Percentiles rank a stretch among this genome's conserved stretches.
Evolutionary conservation across 148 eudicot genomes (phyloP).

Genomic region (Heliosperma pusillum): DNA sequence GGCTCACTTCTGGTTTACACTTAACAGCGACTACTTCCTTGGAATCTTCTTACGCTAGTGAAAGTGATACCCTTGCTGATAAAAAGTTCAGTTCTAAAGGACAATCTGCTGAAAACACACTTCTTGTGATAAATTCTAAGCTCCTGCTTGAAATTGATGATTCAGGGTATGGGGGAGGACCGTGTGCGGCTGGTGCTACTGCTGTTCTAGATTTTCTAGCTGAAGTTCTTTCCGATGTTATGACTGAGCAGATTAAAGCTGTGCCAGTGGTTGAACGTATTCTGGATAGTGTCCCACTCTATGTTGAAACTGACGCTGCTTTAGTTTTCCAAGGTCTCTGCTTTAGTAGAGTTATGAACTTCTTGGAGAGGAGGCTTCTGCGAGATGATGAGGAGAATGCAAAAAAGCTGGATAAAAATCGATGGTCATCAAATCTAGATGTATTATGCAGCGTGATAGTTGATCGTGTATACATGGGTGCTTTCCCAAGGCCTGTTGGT

Average conservation of each 20-base stretch:
- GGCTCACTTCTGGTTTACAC: constrained; percentile 50
- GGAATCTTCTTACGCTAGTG: constrained; percentile 53
- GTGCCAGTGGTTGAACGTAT: constrained; percentile 65
- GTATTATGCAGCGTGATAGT: constrained; percentile 81
- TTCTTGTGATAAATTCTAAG: constrained; percentile 49
- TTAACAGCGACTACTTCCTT: constrained; percentile 47
- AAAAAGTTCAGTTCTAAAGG: constrained; percentile 51
- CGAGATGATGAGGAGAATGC: constrained; percentile 97
- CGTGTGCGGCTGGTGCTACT: constrained; percentile 91
- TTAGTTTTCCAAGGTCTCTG: constrained; percentile 95
- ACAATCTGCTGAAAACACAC: constrained; percentile 38
- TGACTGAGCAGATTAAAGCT: constrained; percentile 91
- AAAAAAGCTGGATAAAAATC: constrained; percentile 82
- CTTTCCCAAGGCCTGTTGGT: constrained; percentile 84
- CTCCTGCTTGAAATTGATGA: constrained; percentile 84
- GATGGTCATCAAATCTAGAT: constrained; percentile 92
- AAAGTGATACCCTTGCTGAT: constrained; percentile 51
- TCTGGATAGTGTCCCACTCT: constrained; percentile 81
- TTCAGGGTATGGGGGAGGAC: constrained; percentile 95
- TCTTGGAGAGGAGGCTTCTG: constrained; percentile 88
- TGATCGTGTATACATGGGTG: constrained; percentile 98
- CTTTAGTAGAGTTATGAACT: constrained; percentile 91
- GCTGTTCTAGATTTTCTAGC: constrained; percentile 92
- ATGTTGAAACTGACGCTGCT: constrained; percentile 74
- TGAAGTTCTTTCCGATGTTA: constrained; percentile 83